phyloP scores from a whole-genome alignment of 345 rosid genomes.

The Brassica juncea region DNA sequence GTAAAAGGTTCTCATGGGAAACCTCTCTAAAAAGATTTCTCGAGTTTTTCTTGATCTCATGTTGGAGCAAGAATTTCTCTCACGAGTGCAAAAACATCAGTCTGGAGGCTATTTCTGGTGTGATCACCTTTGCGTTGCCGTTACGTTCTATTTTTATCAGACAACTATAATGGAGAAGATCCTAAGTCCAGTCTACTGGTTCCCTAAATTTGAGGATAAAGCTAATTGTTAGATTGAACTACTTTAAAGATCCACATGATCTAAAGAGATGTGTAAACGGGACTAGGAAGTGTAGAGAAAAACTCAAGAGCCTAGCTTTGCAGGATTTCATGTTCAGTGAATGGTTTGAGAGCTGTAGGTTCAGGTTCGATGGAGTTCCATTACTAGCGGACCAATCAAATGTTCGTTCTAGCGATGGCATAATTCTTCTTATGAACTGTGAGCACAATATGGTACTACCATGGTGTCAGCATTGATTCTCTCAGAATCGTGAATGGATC shows the following conservation, averaged over 20 bases:
- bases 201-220: no score
- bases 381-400: background rate
- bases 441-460: no score
- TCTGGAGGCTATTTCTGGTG: background rate
- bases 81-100: background rate
- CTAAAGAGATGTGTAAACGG: no score
- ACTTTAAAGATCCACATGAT: no score
- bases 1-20: conserved; percentile 52
- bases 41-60: conserved; percentile 63
- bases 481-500: no score
- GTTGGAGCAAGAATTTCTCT: background rate
- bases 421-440: no score
- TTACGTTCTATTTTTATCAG: background rate
- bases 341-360: background rate
- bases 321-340: background rate
- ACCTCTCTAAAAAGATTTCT: conserved; percentile 52
- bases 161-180: no score
- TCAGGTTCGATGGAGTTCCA: background rate
- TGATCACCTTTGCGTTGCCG: background rate
- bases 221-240: no score
- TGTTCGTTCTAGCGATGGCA: background rate
- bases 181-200: no score
- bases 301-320: background rate
- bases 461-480: no score
- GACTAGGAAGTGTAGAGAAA: background rate